Percentiles rank a stretch among this genome's conserved stretches.
These are phyloP conservation scores for Pezicula neosporulosa DNA, from an alignment of 2,329 filamentous ascomycete genomes.

Conservation along the genomic window DNA sequence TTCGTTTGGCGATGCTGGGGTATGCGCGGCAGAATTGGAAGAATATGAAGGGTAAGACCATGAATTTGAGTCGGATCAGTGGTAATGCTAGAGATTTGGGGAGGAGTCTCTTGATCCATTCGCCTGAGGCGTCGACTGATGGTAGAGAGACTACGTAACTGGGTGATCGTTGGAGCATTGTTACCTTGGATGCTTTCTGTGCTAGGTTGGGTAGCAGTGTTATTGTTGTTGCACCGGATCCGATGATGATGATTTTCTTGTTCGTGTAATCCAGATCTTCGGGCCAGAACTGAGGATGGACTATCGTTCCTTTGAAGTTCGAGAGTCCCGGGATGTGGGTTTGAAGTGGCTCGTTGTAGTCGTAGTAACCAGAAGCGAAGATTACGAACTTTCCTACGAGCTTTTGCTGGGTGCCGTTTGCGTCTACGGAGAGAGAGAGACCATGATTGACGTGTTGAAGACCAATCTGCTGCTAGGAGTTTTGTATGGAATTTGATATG, in stretches of 20 bases:
- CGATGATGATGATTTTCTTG: conserved; percentile 40
- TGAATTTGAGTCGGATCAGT: conserved; percentile 44
- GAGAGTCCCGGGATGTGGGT: conserved; percentile 54
- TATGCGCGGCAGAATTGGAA: conserved; percentile 45
- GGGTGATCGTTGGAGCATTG: conserved; percentile 78
- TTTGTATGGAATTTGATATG: conserved; percentile 51
- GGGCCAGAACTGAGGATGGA: conserved; percentile 75
- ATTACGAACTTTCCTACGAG: conserved; percentile 46
- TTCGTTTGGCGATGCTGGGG: conserved; percentile 40
- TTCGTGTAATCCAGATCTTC: conserved; percentile 59
- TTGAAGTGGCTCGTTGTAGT: conserved; percentile 52
- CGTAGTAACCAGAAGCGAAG: conserved; percentile 62
- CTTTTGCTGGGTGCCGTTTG: conserved; percentile 26
- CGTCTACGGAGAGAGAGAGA: conserved; percentile 41
- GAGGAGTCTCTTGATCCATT: conserved; percentile 23
- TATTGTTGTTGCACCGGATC: conserved; percentile 69
- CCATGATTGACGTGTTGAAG: conserved; percentile 50
- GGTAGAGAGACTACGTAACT: conserved; percentile 54
- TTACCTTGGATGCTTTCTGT: conserved; percentile 60
- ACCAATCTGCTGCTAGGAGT: conserved; percentile 51
- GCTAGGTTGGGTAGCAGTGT: conserved; percentile 70
- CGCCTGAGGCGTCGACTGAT: conserved; percentile 21
- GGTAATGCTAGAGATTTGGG: conserved; percentile 41
- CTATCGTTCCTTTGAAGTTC: conserved; percentile 52
- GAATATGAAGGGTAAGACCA: conserved; percentile 41